Evolutionary conservation across 768 basidiomycete genomes (phyloP).

Genomic region (Vararia minispora): DNA sequence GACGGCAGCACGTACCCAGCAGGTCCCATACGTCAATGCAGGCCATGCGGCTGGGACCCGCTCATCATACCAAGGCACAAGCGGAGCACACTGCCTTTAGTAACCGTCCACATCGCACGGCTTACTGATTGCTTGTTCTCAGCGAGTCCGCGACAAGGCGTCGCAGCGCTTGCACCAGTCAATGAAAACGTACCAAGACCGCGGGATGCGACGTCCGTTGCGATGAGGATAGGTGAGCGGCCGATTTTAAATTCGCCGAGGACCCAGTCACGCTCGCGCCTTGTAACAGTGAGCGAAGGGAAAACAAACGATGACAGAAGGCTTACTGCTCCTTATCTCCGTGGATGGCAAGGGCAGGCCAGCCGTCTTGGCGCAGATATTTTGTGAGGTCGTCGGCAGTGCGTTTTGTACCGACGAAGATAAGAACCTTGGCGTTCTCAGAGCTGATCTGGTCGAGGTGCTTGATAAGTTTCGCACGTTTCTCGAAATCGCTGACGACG

Average conservation of each 20-base stretch:
- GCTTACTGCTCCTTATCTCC: conserved; percentile 95
- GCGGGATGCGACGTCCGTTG: conserved; percentile 98
- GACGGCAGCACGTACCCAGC: conserved; percentile 13
- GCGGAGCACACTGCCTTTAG: conserved; percentile 6
- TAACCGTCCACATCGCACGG: conserved; percentile 7
- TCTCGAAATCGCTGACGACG: conserved; percentile 95
- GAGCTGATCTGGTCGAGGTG: conserved; percentile 93
- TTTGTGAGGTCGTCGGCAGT: conserved; percentile 99
- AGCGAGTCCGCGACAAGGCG: conserved; percentile 20
- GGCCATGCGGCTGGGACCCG: conserved; percentile 7
- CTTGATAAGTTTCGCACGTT: conserved; percentile 91
- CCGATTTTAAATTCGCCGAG: conserved; percentile 97
- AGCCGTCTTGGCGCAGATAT: conserved; percentile 93
- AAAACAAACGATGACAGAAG: not conserved
- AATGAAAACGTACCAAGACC: conserved; percentile 87
- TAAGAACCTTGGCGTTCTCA: conserved; percentile 97
- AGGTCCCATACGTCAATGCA: too few species aligned
- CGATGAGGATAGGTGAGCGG: conserved; percentile 93
- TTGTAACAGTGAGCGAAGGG: conserved; percentile 19
- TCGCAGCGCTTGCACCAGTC: conserved; percentile 37
- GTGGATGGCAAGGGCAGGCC: conserved; percentile 99
- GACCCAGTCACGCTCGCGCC: conserved; percentile 99
- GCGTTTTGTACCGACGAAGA: conserved; percentile 96
- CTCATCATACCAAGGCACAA: conserved; percentile 15
- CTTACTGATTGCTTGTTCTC: conserved; percentile 20